These are phyloP conservation scores for Elongisporangium anandrum DNA, from an alignment of 352 stramenopile genomes.

Conservation along the genomic window DNA sequence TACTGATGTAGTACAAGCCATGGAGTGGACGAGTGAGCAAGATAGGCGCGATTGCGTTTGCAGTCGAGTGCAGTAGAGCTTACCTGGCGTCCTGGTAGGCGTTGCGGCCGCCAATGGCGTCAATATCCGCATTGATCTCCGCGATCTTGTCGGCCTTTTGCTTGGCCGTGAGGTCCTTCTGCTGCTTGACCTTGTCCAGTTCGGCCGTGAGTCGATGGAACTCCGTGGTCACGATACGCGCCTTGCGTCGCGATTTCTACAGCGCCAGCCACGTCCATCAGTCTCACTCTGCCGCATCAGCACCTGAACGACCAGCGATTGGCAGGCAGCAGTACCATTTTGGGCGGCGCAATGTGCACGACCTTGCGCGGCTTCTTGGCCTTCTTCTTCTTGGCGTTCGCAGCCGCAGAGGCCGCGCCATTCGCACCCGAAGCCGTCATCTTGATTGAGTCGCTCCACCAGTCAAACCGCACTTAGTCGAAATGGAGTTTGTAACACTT, in stretches of 20 bases:
- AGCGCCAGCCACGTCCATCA: background rate
- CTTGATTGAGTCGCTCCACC: background rate
- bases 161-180: slow-evolving; percentile 14
- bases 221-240: slow-evolving; percentile 67
- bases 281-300: background rate
- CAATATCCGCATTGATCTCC: slow-evolving; percentile 69
- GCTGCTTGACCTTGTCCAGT: slow-evolving; percentile 50
- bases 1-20: slow-evolving; percentile 30
- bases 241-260: slow-evolving; percentile 64
- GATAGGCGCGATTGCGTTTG: background rate
- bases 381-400: slow-evolving; percentile 29
- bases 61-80: background rate
- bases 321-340: slow-evolving; percentile 3
- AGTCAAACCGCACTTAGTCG: background rate
- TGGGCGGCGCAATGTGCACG: slow-evolving; percentile 51
- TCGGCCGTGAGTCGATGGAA: slow-evolving; percentile 79
- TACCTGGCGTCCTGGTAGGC: slow-evolving; percentile 92
- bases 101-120: slow-evolving; percentile 84
- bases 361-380: slow-evolving; percentile 50
- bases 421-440: background rate
- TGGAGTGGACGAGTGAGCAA: background rate
- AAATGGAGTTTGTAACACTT: background rate
- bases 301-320: slow-evolving; percentile 11
- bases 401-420: background rate
- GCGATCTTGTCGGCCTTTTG: slow-evolving; percentile 33